Percentiles rank a stretch among this genome's conserved stretches.
Evolutionary conservation across 164 flowering plant species (phyloP).

Genomic region (Stephania yunnanensis): DNA sequence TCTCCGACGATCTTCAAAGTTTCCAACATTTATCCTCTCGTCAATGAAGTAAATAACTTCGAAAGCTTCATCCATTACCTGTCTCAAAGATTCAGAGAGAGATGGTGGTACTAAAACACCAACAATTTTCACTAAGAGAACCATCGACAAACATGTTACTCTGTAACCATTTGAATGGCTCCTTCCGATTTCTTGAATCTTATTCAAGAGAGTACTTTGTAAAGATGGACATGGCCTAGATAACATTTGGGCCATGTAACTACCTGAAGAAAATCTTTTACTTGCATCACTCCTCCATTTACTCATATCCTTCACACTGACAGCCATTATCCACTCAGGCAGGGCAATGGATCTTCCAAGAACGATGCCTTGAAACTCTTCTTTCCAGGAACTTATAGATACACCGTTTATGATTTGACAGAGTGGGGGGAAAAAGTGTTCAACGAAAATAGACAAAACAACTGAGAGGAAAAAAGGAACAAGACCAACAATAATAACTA

Average conservation of each 20-base stretch:
- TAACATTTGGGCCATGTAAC: not conserved
- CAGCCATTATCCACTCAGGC: conserved; percentile 1
- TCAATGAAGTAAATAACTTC: not conserved
- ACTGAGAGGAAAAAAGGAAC: too few species aligned
- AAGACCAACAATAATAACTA: too few species aligned
- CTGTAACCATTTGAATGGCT: not conserved
- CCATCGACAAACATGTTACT: not conserved
- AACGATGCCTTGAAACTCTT: not conserved
- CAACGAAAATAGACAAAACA: too few species aligned
- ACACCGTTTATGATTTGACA: too few species aligned
- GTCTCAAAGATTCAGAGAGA: not conserved
- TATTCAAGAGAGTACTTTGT: not conserved
- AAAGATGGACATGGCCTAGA: not conserved
- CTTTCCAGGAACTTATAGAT: not conserved
- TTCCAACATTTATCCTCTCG: not conserved
- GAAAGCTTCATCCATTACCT: not conserved
- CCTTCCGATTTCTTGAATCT: not conserved
- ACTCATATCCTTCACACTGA: conserved; percentile 4
- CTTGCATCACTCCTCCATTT: not conserved
- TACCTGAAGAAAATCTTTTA: not conserved
- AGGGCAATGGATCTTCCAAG: not conserved
- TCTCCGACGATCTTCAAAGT: not conserved
- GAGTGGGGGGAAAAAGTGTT: too few species aligned
- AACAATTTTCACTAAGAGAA: not conserved
- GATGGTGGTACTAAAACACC: not conserved